A percentile compares a stretch with the other conserved stretches of the same genome.
phyloP scores from a whole-genome alignment of 768 basidiomycete genomes.

The Phallus indusiatus region DNA sequence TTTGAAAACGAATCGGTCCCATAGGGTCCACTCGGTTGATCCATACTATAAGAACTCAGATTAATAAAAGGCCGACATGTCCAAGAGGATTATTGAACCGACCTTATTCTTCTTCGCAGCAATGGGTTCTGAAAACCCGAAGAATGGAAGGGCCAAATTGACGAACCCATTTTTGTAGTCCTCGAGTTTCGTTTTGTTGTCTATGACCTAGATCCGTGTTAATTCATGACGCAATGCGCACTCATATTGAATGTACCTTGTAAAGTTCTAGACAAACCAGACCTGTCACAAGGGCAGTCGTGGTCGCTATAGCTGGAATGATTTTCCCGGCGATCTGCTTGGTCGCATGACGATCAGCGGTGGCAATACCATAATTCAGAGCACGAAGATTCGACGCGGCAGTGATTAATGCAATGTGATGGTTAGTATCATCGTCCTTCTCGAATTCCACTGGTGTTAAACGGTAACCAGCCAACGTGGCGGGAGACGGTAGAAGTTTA shows the following conservation, averaged over 20 bases:
- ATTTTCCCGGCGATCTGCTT: conserved; percentile 99
- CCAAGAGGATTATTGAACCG: background rate
- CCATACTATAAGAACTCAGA: conserved; percentile 68
- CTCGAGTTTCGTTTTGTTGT: conserved; percentile 88
- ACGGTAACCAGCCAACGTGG: conserved; percentile 92
- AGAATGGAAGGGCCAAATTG: conserved; percentile 96
- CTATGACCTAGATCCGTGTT: conserved; percentile 65
- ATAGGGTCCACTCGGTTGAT: conserved; percentile 88
- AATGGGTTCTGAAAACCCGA: conserved; percentile 97
- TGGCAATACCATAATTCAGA: conserved; percentile 82
- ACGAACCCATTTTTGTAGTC: conserved; percentile 98
- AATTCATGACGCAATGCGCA: no score
- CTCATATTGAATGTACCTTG: no score
- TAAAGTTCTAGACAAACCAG: conserved; percentile 93
- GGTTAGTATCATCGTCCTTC: conserved; percentile 97
- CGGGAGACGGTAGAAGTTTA: conserved; percentile 75
- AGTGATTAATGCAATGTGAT: conserved; percentile 98
- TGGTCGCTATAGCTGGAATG: conserved; percentile 98
- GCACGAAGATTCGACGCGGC: conserved; percentile 95
- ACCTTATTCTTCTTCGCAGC: conserved; percentile 76
- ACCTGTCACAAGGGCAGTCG: conserved; percentile 92
- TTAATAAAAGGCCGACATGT: no score
- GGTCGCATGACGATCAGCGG: conserved; percentile 84
- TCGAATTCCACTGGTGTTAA: conserved; percentile 94
- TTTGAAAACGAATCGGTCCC: conserved; percentile 93